phyloP scores from a whole-genome alignment of 805 yeast species.

The Lipomyces orientalis region DNA sequence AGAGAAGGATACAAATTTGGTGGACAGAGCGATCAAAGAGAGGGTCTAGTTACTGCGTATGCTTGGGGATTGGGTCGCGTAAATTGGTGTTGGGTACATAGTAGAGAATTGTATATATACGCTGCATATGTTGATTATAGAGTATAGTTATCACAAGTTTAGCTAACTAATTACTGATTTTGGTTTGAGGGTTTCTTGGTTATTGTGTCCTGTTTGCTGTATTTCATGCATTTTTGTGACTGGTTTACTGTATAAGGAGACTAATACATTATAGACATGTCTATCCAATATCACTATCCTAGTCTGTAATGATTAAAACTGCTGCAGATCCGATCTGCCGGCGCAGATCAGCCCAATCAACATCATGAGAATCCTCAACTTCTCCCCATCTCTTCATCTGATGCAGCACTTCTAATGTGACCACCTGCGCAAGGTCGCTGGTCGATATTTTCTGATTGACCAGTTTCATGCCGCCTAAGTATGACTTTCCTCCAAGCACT shows the following conservation, averaged over 20 bases:
- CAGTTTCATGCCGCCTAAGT: slow-evolving; percentile 77
- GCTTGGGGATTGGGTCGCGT: background rate
- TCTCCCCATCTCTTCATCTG: slow-evolving; percentile 97
- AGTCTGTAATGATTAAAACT: slow-evolving; percentile 50
- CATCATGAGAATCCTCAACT: slow-evolving; percentile 98
- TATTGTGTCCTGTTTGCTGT: background rate
- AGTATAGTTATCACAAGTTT: no score
- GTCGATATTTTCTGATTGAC: slow-evolving; percentile 52
- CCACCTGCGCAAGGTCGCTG: slow-evolving; percentile 73
- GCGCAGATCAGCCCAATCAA: slow-evolving; percentile 87
- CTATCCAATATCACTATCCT: background rate
- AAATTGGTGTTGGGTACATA: background rate
- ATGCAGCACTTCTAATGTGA: slow-evolving; percentile 78
- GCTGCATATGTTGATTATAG: background rate
- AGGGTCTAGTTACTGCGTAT: background rate
- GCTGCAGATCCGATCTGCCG: slow-evolving; percentile 84
- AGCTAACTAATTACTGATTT: background rate
- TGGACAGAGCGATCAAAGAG: slow-evolving; percentile 35
- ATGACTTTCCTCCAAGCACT: slow-evolving; percentile 83
- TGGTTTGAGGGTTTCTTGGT: background rate
- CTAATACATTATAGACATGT: slow-evolving; percentile 9
- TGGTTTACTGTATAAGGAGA: slow-evolving; percentile 4
- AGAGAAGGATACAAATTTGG: slow-evolving; percentile 41
- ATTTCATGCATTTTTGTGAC: background rate
- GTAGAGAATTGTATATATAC: background rate